phyloP scores from a whole-genome alignment of 1,139 yeast genomes.

The Diutina sp. region DNA sequence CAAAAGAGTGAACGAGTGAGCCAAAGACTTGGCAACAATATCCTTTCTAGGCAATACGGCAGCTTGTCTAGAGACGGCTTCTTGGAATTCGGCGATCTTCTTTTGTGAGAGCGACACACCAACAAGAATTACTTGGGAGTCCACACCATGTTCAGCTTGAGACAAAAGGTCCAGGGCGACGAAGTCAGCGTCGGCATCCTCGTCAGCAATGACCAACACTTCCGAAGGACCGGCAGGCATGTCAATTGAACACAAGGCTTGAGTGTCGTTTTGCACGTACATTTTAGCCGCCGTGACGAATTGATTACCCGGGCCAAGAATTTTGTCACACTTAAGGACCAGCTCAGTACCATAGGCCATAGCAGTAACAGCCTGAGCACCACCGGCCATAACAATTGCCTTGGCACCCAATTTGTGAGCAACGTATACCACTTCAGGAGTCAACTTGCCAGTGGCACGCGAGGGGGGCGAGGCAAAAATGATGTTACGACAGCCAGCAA shows the following conservation, averaged over 20 bases:
- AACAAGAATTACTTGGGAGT: conserved; percentile 87
- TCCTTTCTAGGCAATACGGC: conserved; percentile 82
- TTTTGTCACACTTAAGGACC: conserved; percentile 89
- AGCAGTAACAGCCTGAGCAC: conserved; percentile 98
- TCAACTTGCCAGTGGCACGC: conserved; percentile 81
- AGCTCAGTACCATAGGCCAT: conserved; percentile 96
- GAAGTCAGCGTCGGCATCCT: conserved; percentile 78
- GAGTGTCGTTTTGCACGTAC: conserved; percentile 92
- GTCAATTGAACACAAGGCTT: conserved; percentile 89
- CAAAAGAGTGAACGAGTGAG: conserved; percentile 73
- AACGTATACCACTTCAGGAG: conserved; percentile 96
- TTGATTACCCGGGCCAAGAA: conserved; percentile 97
- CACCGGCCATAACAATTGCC: conserved; percentile 89
- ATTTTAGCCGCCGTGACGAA: conserved; percentile 98
- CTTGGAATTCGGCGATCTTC: conserved; percentile 59
- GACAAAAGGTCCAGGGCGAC: conserved; percentile 92
- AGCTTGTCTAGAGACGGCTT: conserved; percentile 78
- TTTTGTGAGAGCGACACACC: conserved; percentile 58
- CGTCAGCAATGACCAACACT: conserved; percentile 87
- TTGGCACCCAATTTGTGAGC: conserved; percentile 93
- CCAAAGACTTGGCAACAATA: conserved; percentile 81
- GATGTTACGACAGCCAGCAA: conserved; percentile 92
- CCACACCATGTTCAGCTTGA: conserved; percentile 98
- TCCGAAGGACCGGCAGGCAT: conserved; percentile 99
- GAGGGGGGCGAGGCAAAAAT: conserved; percentile 95